Base-by-base conservation (phyloP, 2,329 filamentous ascomycete species). In the Xylaria sp. region DNA sequence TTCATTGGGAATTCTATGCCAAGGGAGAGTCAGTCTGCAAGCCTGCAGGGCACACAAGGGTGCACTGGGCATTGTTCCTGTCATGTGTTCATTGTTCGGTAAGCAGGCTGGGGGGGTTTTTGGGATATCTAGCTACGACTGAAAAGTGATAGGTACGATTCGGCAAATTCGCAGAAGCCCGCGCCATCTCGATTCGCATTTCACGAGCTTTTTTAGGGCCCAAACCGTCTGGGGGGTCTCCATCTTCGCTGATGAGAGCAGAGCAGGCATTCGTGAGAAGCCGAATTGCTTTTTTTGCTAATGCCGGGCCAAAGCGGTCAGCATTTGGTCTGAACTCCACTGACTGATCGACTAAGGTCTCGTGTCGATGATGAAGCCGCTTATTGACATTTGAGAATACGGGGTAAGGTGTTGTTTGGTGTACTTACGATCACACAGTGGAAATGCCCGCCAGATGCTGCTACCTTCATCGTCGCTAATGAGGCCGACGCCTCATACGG, bases 41-140 rank as follows among this genome's bases (percentile, higher is more conserved):
- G 59, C 57, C 57, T 61, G 57, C 61, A 42, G 56, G 56, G 55
- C 50, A 47, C 46, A 54, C 18, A 50, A 52, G 30, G 59, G 55
- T 55, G 39, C 55, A 55, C 39, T 49, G 10, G 46, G 46, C 46
- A 18, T 4, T 16, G 9, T 18, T 11, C 16, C 23, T 46, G 19
- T 57, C 13, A 34, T 47, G 49, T 46, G n/a, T 46, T 13, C 39
- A 11, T 44, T 44, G 23, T 10, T 50, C 5, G 35, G 46, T 48
- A 2, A 37, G 13, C 11, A 58, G 16, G 51, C 34, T 47, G 51
- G 55, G 3, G 23, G 23, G 23, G 23, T 1, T 30, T 30, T 52
- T 18, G 2, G 47, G 13, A 37, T 37, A 37, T 37, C 18, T 18
- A 50, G 49, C 39, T 30, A 30, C 23, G 35, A 44, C 49, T 19